Conservation (phyloP, 805 yeast species). For the Starmerella apis region DNA sequence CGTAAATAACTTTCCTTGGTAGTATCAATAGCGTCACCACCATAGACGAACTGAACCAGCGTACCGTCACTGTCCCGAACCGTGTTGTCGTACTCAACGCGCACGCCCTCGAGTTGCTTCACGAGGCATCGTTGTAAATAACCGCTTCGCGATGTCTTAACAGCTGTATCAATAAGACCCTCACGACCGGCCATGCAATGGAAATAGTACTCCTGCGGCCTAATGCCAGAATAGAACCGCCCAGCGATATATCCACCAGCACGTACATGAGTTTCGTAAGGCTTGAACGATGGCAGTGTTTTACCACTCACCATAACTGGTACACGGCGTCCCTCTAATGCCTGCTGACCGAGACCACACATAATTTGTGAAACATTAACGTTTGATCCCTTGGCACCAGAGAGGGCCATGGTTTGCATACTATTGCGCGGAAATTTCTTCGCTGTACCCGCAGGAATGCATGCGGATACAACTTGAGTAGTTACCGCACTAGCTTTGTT, state of each 20-base stretch:
- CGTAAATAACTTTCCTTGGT: slow-evolving; percentile 89
- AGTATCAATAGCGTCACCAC: slow-evolving; percentile 94
- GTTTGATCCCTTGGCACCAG: slow-evolving; percentile 98
- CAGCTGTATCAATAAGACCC: slow-evolving; percentile 99
- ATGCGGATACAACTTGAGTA: slow-evolving; percentile 83
- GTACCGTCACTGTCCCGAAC: slow-evolving; percentile 95
- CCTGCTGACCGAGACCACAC: slow-evolving; percentile 98
- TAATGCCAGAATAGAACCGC: slow-evolving; percentile 93
- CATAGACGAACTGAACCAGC: slow-evolving; percentile 86
- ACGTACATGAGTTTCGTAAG: slow-evolving; percentile 91
- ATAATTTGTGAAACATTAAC: slow-evolving; percentile 98
- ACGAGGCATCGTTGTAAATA: slow-evolving; percentile 97
- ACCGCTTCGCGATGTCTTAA: slow-evolving; percentile 95
- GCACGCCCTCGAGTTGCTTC: slow-evolving; percentile 95
- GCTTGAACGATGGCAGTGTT: slow-evolving; percentile 90
- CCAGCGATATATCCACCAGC: slow-evolving; percentile 98
- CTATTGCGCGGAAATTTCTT: slow-evolving; percentile 90
- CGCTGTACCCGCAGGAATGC: slow-evolving; percentile 95
- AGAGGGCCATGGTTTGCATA: slow-evolving; percentile 98
- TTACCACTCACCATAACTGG: slow-evolving; percentile 99
- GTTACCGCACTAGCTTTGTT: slow-evolving; percentile 86
- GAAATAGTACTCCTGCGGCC: slow-evolving; percentile 98
- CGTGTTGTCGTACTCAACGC: slow-evolving; percentile 83
- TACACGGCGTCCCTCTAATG: slow-evolving; percentile 97
- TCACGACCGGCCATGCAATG: slow-evolving; percentile 99